Evolutionary conservation across 2,329 filamentous ascomycete genomes (phyloP).

Genomic region (Exserohilum turcica): DNA sequence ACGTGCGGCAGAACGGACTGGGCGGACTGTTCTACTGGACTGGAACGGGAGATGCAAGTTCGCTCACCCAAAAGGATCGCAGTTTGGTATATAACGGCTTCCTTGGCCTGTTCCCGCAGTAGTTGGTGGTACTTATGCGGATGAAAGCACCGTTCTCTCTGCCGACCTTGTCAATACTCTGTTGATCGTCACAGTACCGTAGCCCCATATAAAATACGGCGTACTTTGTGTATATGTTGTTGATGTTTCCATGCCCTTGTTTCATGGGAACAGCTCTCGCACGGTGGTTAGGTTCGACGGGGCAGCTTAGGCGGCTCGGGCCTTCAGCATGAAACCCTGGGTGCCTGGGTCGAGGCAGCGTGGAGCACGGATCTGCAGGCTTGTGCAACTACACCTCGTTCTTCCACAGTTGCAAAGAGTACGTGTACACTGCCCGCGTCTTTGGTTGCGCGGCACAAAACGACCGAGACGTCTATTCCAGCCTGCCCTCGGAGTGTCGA

Average conservation of each 20-base stretch:
- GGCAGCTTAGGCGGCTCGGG: conserved; percentile 20
- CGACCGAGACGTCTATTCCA: background rate
- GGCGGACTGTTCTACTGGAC: conserved; percentile 84
- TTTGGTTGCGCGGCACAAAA: background rate
- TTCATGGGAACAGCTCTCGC: too few relatives aligned
- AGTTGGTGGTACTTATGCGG: background rate
- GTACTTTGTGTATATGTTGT: too few relatives aligned
- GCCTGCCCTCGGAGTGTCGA: background rate
- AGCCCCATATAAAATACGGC: too few relatives aligned
- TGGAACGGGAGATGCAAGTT: conserved; percentile 69
- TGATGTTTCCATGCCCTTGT: too few relatives aligned
- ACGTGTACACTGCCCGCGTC: conserved; percentile 10
- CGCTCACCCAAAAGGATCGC: conserved; percentile 50
- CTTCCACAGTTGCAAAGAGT: conserved; percentile 16
- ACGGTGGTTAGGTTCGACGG: conserved; percentile 10
- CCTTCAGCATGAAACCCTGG: conserved; percentile 13
- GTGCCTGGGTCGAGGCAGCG: conserved; percentile 12
- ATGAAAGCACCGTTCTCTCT: background rate
- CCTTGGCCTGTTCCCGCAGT: conserved; percentile 54
- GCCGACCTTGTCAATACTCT: background rate
- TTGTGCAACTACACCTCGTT: conserved; percentile 19
- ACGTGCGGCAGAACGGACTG: conserved; percentile 71
- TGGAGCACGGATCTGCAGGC: conserved; percentile 4
- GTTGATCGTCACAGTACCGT: background rate
- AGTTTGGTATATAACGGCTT: conserved; percentile 67